Evolutionary conservation across 2,329 filamentous ascomycete genomes (phyloP).

Genomic region (Cordyceps javanica): DNA sequence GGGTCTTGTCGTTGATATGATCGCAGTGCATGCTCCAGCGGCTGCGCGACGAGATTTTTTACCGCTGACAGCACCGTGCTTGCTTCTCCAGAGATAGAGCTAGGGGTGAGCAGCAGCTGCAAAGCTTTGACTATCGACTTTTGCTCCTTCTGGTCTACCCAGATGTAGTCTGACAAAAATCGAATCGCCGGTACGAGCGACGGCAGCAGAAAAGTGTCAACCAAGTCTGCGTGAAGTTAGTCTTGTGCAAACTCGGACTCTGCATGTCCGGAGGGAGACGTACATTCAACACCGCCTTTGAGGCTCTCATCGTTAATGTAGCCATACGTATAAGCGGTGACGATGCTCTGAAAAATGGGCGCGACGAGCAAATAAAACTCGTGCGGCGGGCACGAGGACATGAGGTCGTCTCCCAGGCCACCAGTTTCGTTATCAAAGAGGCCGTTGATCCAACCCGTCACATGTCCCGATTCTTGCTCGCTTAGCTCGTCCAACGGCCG

Average conservation of each 20-base stretch:
- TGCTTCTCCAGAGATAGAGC: conserved; percentile 65
- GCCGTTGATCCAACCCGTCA: conserved; percentile 70
- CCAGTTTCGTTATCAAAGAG: conserved; percentile 69
- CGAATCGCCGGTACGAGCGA: conserved; percentile 67
- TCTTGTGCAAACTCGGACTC: neutral
- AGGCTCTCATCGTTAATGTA: conserved; percentile 63
- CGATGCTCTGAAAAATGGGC: conserved; percentile 68
- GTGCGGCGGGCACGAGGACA: conserved; percentile 75
- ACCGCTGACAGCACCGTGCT: conserved; percentile 64
- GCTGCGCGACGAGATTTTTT: conserved; percentile 63
- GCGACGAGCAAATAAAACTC: conserved; percentile 76
- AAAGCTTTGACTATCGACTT: conserved; percentile 66
- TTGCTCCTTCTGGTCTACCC: conserved; percentile 59
- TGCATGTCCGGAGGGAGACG: conserved; percentile 24
- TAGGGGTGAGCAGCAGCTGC: conserved; percentile 64
- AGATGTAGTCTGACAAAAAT: conserved; percentile 66
- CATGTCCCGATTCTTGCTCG: conserved; percentile 57
- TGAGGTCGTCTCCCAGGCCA: conserved; percentile 71
- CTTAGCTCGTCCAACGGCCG: conserved; percentile 54
- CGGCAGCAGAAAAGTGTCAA: conserved; percentile 75
- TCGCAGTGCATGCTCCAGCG: conserved; percentile 60
- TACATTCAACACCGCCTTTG: conserved; percentile 70
- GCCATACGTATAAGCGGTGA: conserved; percentile 61
- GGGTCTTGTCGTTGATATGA: conserved; percentile 62
- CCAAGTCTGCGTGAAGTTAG: conserved; percentile 49